These are phyloP conservation scores for Isatis tinctoria DNA, from an alignment of 345 rosid species.

Conservation along the genomic window DNA sequence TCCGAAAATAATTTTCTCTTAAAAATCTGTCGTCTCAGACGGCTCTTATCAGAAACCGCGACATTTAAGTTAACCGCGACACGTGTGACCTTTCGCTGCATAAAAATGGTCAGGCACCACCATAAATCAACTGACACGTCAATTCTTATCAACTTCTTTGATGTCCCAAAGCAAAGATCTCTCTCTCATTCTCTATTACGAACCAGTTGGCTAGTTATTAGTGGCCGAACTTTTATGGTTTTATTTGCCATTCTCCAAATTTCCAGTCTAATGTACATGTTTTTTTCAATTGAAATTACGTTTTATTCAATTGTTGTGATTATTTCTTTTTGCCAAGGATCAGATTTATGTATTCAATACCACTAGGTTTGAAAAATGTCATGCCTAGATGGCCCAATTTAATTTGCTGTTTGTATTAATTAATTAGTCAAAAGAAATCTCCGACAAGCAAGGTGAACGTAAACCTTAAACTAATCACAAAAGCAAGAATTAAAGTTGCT, in stretches of 20 bases:
- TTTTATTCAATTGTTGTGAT: neutral
- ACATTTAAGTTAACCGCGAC: constrained; percentile 23
- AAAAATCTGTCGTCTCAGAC: constrained; percentile 12
- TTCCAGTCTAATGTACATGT: neutral
- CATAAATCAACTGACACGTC: constrained; percentile 21
- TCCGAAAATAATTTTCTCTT: no score
- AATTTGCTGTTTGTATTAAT: neutral
- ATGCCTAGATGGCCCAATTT: constrained; percentile 5
- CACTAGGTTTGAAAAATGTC: constrained; percentile 3
- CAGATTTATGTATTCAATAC: neutral
- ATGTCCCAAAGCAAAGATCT: constrained; percentile 13
- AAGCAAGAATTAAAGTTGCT: constrained; percentile 18
- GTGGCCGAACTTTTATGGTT: constrained; percentile 9
- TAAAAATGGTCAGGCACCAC: constrained; percentile 5
- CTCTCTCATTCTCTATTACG: neutral
- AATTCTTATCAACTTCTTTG: constrained; percentile 25
- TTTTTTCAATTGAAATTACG: neutral
- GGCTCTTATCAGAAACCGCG: constrained; percentile 21
- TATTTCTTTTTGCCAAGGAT: neutral
- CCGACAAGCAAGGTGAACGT: constrained; percentile 34
- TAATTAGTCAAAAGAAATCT: constrained; percentile 29
- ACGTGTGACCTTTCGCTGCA: constrained; percentile 11
- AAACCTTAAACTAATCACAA: constrained; percentile 31
- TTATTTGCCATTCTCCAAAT: neutral
- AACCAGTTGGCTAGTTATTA: constrained; percentile 8